These are phyloP conservation scores for Kazachstania viticola DNA, from an alignment of 805 yeast species.

Conservation along the genomic window DNA sequence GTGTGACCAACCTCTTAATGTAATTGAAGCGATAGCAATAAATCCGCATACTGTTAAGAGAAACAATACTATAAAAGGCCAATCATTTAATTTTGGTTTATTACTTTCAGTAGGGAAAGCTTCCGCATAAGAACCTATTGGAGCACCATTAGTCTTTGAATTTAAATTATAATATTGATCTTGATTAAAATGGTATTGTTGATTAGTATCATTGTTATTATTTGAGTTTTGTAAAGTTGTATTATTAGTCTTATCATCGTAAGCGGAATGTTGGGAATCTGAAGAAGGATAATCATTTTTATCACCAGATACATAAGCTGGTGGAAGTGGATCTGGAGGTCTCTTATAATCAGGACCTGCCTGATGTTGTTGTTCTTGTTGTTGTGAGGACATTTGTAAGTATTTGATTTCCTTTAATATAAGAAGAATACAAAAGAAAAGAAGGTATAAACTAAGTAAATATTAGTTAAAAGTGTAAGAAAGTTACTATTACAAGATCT, in stretches of 20 bases:
- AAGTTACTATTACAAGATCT: too few relatives aligned
- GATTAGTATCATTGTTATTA: neutral
- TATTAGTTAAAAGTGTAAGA: too few relatives aligned
- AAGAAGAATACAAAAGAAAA: too few relatives aligned
- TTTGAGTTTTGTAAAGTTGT: too few relatives aligned
- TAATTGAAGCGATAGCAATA: conserved; percentile 55
- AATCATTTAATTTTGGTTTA: conserved; percentile 58
- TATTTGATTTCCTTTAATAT: too few relatives aligned
- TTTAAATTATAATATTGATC: conserved; percentile 20
- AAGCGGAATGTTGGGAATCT: too few relatives aligned
- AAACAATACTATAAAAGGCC: conserved; percentile 52
- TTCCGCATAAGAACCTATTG: conserved; percentile 46
- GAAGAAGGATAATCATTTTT: too few relatives aligned
- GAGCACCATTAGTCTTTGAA: conserved; percentile 27
- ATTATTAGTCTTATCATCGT: too few relatives aligned
- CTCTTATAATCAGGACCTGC: too few relatives aligned
- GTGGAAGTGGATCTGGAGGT: conserved; percentile 13
- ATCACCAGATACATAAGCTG: conserved; percentile 2
- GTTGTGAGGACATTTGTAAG: too few relatives aligned
- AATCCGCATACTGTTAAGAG: conserved; percentile 48
- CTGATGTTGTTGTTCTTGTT: too few relatives aligned
- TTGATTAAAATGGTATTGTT: conserved; percentile 16
- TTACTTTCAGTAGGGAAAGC: conserved; percentile 41
- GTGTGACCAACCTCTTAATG: conserved; percentile 50
- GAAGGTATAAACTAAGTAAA: too few relatives aligned